These are phyloP conservation scores for Bruguiera hainesii DNA, from an alignment of 441 rosid species.

Conservation along the genomic window DNA sequence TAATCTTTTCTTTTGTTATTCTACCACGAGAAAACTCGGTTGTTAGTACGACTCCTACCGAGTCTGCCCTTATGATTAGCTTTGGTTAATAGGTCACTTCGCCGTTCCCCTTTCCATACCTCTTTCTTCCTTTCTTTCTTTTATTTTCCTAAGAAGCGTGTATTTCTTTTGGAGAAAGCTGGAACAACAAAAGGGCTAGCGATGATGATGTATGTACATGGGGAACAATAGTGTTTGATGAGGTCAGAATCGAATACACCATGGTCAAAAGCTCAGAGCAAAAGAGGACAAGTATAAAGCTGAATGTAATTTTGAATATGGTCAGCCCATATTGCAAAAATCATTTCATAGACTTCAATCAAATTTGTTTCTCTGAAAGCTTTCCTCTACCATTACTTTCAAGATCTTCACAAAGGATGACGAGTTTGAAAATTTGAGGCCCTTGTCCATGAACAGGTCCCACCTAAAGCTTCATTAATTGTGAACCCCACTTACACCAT, in stretches of 20 bases:
- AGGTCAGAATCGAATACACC: conserved; percentile 25
- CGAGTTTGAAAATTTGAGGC: conserved; percentile 36
- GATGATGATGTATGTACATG: conserved; percentile 61
- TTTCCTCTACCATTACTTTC: conserved; percentile 21
- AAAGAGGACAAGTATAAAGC: conserved; percentile 33
- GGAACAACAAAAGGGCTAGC: conserved; percentile 30
- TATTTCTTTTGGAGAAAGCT: conserved; percentile 42
- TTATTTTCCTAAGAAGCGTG: conserved; percentile 19
- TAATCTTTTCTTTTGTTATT: too few relatives aligned
- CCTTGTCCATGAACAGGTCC: conserved; percentile 33
- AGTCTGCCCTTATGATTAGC: too few relatives aligned
- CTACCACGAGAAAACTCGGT: too few relatives aligned
- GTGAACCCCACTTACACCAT: neutral
- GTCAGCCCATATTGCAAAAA: conserved; percentile 40
- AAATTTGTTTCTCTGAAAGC: conserved; percentile 27
- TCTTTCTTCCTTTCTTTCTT: neutral
- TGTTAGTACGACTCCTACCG: too few relatives aligned
- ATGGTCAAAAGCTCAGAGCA: conserved; percentile 53
- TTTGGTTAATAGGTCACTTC: conserved; percentile 9
- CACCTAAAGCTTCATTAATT: conserved; percentile 30
- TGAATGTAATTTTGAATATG: conserved; percentile 29
- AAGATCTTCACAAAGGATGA: conserved; percentile 23
- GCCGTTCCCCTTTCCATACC: neutral
- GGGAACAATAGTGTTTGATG: conserved; percentile 37
- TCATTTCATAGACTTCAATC: conserved; percentile 52